Percentiles rank a stretch among this genome's conserved stretches.
These are phyloP conservation scores for Apiotrichum gracile DNA, from an alignment of 1,284 basidiomycete species.

Conservation along the genomic window DNA sequence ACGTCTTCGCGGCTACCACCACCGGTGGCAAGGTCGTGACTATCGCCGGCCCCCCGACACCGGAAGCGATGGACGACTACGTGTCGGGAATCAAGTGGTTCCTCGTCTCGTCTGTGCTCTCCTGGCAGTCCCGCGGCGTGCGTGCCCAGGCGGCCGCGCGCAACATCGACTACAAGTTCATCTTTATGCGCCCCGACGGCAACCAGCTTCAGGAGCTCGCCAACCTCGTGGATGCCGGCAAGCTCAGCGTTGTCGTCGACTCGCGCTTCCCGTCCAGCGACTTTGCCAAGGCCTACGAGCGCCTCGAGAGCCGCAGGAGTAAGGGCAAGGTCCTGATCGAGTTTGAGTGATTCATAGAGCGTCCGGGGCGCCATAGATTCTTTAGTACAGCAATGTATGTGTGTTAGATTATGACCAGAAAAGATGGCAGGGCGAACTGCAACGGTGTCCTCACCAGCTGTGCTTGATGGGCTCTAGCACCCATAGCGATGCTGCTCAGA, in stretches of 20 bases:
- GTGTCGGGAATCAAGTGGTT: neutral
- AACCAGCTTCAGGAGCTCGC: conserved; percentile 9
- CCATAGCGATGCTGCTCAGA: too few species aligned
- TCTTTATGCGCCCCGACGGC: conserved; percentile 19
- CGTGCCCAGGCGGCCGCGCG: neutral
- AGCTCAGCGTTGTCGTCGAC: conserved; percentile 14
- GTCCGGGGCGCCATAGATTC: too few species aligned
- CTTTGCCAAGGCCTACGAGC: conserved; percentile 11
- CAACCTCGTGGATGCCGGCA: conserved; percentile 7
- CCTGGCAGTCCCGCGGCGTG: neutral
- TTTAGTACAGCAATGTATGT: too few species aligned
- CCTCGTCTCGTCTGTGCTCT: neutral
- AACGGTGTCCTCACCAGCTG: too few species aligned
- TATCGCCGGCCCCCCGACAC: conserved; percentile 10
- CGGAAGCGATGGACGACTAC: conserved; percentile 4
- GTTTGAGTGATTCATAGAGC: neutral
- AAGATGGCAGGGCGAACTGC: too few species aligned
- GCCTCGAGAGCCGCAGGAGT: conserved; percentile 10
- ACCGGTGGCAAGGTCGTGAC: conserved; percentile 12
- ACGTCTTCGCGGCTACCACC: conserved; percentile 4
- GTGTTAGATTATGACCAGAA: too few species aligned
- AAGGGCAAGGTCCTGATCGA: conserved; percentile 22
- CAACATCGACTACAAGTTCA: conserved; percentile 12
- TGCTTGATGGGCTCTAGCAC: too few species aligned
- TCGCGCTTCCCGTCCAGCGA: conserved; percentile 7